Conservation (phyloP, 768 basidiomycete genomes). For the Piloderma croceum region DNA sequence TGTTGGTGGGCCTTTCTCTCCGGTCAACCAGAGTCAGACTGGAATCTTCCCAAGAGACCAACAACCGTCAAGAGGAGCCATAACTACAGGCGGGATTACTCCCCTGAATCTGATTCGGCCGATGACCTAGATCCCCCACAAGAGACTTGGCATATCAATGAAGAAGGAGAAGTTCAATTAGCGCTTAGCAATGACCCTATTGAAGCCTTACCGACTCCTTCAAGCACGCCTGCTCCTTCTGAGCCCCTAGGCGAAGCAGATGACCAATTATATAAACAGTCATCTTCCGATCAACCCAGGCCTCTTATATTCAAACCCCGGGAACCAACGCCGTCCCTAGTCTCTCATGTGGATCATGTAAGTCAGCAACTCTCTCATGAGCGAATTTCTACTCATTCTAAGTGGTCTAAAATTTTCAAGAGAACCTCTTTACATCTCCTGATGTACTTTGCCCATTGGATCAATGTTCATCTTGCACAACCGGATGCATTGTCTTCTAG, state of each 20-base stretch:
- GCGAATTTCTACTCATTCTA: neutral
- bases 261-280: constrained; percentile 7
- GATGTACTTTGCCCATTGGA: constrained; percentile 84
- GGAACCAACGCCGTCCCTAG: constrained; percentile 53
- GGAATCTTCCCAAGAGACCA: constrained; percentile 53
- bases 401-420: constrained; percentile 31
- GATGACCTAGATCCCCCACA: constrained; percentile 7
- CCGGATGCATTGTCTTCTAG: constrained; percentile 30
- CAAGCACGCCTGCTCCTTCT: constrained; percentile 29
- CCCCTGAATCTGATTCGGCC: neutral
- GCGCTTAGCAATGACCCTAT: constrained; percentile 29
- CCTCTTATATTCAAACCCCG: constrained; percentile 30
- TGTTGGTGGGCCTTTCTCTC: constrained; percentile 76
- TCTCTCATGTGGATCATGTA: constrained; percentile 67
- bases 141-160: constrained; percentile 30
- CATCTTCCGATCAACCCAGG: neutral
- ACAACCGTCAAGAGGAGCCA: too few relatives aligned
- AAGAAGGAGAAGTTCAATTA: constrained; percentile 40
- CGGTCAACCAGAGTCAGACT: constrained; percentile 62
- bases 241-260: constrained; percentile 1
- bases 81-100: too few relatives aligned
- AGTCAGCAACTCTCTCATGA: constrained; percentile 15
- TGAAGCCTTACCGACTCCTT: constrained; percentile 38
- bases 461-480: constrained; percentile 53
- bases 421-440: constrained; percentile 66